Evolutionary conservation across 1,284 basidiomycete species (phyloP), one percentile per base, ranked within the genome.

Genomic region (Amylostereum areolatum): DNA sequence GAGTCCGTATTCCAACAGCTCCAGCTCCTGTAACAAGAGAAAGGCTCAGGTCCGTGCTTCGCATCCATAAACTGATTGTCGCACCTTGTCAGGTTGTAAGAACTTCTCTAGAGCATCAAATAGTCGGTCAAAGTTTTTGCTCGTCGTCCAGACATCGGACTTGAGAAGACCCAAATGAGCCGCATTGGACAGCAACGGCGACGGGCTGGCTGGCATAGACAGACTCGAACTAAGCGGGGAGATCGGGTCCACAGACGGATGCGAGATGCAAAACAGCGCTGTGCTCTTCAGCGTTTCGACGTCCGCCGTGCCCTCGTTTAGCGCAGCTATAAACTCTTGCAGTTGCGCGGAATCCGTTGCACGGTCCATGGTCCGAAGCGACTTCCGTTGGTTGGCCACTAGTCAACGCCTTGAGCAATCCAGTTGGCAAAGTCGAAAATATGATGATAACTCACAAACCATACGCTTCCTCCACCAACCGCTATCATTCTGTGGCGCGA

Each of bases 401-500:
- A 45, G 32, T 42, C 54, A 54, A 39, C 7, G 6, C 10, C 9
- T 43, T 41, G 39, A 45, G 41, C 47, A 29, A 51, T 54, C 48
- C 32, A 56, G 39, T 52, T 45, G 56, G 29, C 36, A 47, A 51
- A 31, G 44, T 47, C n/a, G n/a, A 43, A 44, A 34, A 53, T 41
- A 29, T 39, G 52, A 47, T 30, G 44, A 35, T 44, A 30, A 73
- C 83, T 58, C 62, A 90, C 88, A 64, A 46, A 73, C 69, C 62
- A 78, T 80, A 52, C 83, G 73, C 62, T 86, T 90, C 56, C 80
- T 63, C 86, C 85, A 89, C 89, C 88, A 91, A 12, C 80, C 78
- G 28, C 77, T 82, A 55, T 85, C 81, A 57, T 81, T 77, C 52
- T 74, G 81, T 52, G 74, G 70, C 42, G 75, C 77, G 11, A 47